phyloP scores from a whole-genome alignment of 805 yeast genomes.

The Priceomyces medius region DNA sequence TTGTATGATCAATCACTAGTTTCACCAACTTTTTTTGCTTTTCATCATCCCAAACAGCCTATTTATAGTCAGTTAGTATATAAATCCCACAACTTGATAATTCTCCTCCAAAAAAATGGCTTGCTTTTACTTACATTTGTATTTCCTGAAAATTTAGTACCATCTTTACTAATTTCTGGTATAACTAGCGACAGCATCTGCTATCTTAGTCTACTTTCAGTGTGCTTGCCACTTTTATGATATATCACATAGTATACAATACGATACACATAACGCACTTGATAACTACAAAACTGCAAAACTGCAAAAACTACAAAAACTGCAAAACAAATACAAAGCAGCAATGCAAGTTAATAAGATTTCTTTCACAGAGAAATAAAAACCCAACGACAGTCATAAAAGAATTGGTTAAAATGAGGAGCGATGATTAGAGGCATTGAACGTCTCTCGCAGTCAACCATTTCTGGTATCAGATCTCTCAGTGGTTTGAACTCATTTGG shows the following conservation, averaged over 20 bases:
- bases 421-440: neutral
- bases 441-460: neutral
- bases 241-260: too few species aligned
- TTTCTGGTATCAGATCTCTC: constrained; percentile 25
- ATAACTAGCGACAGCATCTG: constrained; percentile 8
- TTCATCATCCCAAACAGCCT: constrained; percentile 17
- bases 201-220: neutral
- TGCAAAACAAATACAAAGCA: too few species aligned
- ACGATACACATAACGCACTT: too few species aligned
- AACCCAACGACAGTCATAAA: too few species aligned
- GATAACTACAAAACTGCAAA: too few species aligned
- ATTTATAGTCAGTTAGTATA: constrained; percentile 1
- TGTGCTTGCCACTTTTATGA: too few species aligned
- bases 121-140: neutral
- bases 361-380: too few species aligned
- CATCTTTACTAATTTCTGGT: constrained; percentile 4
- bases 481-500: constrained; percentile 31
- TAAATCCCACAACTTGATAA: neutral
- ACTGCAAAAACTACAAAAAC: too few species aligned
- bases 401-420: too few species aligned
- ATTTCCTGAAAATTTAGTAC: neutral
- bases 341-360: too few species aligned
- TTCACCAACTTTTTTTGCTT: constrained; percentile 14
- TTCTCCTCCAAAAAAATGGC: neutral
- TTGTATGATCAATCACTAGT: constrained; percentile 12